Conservation (phyloP, 2,329 filamentous ascomycete genomes). For the Fusarium floridanum region DNA sequence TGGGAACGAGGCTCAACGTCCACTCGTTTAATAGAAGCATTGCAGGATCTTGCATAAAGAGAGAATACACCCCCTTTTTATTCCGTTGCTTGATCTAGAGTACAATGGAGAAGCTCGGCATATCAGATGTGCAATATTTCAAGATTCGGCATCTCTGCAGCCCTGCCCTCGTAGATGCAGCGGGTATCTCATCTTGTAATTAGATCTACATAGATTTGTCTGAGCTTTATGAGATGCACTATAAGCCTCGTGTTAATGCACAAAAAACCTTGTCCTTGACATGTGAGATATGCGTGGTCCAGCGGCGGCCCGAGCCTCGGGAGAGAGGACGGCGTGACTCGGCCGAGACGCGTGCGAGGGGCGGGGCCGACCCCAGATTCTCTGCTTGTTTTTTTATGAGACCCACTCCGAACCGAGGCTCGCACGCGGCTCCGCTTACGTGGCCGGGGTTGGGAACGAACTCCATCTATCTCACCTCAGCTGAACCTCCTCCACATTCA, state of each 20-base stretch:
- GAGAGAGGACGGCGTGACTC: constrained; percentile 21
- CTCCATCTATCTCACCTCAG: constrained; percentile 13
- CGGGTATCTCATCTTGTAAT: background rate
- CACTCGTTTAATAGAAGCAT: background rate
- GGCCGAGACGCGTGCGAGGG: constrained; percentile 33
- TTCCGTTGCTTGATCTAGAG: background rate
- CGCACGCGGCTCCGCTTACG: constrained; percentile 2
- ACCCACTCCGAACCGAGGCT: constrained; percentile 40
- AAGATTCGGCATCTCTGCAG: background rate
- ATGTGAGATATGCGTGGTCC: constrained; percentile 5
- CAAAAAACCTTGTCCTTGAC: background rate
- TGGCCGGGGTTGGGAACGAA: constrained; percentile 1
- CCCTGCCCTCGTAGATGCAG: background rate
- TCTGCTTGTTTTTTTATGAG: background rate
- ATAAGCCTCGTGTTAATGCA: background rate
- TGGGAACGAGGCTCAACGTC: background rate
- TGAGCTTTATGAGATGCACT: background rate
- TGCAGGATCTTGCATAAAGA: background rate
- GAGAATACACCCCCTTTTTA: background rate
- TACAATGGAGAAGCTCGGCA: background rate
- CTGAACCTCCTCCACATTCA: background rate
- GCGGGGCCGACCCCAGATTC: constrained; percentile 29
- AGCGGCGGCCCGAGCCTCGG: constrained; percentile 15
- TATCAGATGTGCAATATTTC: background rate
- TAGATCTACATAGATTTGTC: background rate